phyloP scores from a whole-genome alignment of 2,329 filamentous ascomycete genomes.

The Fusarium scirpi region DNA sequence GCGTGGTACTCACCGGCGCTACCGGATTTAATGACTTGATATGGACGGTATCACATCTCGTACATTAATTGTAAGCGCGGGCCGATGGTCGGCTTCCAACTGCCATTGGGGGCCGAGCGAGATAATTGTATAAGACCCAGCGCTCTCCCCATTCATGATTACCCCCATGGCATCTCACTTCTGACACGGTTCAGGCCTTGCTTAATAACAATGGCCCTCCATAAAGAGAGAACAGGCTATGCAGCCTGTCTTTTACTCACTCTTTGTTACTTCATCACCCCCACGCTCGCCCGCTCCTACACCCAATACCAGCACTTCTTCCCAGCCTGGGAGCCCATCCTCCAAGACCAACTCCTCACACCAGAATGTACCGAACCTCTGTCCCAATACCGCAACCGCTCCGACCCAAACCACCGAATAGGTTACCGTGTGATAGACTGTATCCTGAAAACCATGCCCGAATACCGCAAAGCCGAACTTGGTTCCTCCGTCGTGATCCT shows the following conservation, averaged over 20 bases:
- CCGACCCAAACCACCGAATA: background rate
- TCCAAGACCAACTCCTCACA: slow-evolving; percentile 16
- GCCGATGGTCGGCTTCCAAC: background rate
- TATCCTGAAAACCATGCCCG: slow-evolving; percentile 34
- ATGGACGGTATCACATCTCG: background rate
- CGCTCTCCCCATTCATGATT: background rate
- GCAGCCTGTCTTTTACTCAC: background rate
- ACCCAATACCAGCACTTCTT: slow-evolving; percentile 35
- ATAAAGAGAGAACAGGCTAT: background rate
- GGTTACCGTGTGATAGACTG: slow-evolving; percentile 34
- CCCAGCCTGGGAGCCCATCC: slow-evolving; percentile 23
- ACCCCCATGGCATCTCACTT: background rate
- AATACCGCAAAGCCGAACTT: slow-evolving; percentile 44
- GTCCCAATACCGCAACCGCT: slow-evolving; percentile 6
- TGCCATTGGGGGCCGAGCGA: background rate
- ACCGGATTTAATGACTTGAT: too few species aligned
- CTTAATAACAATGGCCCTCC: background rate
- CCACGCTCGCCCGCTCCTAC: slow-evolving; percentile 18
- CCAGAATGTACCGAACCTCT: slow-evolving; percentile 2
- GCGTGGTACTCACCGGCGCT: too few species aligned
- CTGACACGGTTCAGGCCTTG: background rate
- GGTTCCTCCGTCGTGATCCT: slow-evolving; percentile 39
- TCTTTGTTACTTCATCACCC: background rate
- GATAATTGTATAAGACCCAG: background rate
- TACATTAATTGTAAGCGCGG: too few species aligned